A percentile compares a stretch with the other conserved stretches of the same genome.
Conservation (phyloP, 2,329 filamentous ascomycete species). For the Calonectria ilicicola region DNA sequence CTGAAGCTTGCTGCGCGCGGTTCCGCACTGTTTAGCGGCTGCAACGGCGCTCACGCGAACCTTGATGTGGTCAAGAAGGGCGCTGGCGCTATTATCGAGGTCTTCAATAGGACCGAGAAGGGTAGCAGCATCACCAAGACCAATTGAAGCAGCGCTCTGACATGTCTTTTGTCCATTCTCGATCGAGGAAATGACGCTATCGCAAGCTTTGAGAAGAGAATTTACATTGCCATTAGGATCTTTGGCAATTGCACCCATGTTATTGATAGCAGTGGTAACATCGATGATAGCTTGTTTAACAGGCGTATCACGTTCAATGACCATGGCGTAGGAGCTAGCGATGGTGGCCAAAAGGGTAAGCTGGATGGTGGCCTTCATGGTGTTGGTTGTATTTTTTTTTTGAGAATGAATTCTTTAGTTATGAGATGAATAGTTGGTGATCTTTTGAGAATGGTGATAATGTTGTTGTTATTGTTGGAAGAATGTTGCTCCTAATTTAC, state of each 20-base stretch:
- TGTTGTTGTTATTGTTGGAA: not conserved
- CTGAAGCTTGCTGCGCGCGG: not conserved
- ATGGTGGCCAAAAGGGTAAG: not conserved
- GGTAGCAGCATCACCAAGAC: not conserved
- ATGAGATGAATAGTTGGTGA: not conserved
- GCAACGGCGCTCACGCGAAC: not conserved
- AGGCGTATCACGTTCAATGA: not conserved
- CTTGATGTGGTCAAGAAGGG: not conserved
- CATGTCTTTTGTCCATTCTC: not conserved
- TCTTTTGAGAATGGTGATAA: not conserved
- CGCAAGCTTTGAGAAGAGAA: not conserved
- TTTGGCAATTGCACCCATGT: not conserved
- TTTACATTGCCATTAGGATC: not conserved
- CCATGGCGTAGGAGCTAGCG: not conserved
- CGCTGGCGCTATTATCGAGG: not conserved
- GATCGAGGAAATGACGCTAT: not conserved
- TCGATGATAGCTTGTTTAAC: not conserved
- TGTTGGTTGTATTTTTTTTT: not conserved
- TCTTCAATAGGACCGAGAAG: not conserved
- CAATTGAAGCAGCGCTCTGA: not conserved
- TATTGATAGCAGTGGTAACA: not conserved
- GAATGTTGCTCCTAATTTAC: not conserved
- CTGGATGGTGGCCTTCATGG: not conserved
- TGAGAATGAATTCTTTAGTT: not conserved
- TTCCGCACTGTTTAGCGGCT: not conserved